Evolutionary conservation across 768 basidiomycete genomes (phyloP).

Genomic region (Naganishia onofrii): DNA sequence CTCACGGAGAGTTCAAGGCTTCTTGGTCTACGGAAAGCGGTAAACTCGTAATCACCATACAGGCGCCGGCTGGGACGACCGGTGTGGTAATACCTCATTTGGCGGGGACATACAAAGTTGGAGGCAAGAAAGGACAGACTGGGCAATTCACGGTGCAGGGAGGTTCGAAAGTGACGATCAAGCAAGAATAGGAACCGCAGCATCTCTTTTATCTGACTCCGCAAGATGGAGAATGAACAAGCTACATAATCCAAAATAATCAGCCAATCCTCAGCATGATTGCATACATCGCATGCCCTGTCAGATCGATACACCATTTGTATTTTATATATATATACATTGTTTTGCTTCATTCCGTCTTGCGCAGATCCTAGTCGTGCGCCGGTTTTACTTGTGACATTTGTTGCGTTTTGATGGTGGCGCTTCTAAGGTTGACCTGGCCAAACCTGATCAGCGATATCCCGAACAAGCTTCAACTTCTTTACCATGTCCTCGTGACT

Average conservation of each 20-base stretch:
- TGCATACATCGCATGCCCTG: too few species aligned
- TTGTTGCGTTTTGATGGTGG: too few species aligned
- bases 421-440: conserved; percentile 31
- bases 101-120: not conserved
- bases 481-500: conserved; percentile 58
- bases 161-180: not conserved
- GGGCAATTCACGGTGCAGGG: not conserved
- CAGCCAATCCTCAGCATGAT: too few species aligned
- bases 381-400: too few species aligned
- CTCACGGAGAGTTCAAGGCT: not conserved
- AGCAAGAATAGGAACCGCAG: not conserved
- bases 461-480: conserved; percentile 54
- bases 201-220: too few species aligned
- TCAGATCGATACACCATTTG: too few species aligned
- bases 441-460: conserved; percentile 38
- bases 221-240: too few species aligned
- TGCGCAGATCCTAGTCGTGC: too few species aligned
- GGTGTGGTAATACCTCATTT: not conserved
- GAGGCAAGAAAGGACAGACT: not conserved
- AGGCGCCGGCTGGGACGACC: not conserved
- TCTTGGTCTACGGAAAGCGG: not conserved
- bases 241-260: too few species aligned
- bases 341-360: too few species aligned
- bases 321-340: too few species aligned
- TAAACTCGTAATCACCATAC: not conserved